These are phyloP conservation scores for Ogataea minuta DNA, from an alignment of 805 yeast species.

Conservation along the genomic window DNA sequence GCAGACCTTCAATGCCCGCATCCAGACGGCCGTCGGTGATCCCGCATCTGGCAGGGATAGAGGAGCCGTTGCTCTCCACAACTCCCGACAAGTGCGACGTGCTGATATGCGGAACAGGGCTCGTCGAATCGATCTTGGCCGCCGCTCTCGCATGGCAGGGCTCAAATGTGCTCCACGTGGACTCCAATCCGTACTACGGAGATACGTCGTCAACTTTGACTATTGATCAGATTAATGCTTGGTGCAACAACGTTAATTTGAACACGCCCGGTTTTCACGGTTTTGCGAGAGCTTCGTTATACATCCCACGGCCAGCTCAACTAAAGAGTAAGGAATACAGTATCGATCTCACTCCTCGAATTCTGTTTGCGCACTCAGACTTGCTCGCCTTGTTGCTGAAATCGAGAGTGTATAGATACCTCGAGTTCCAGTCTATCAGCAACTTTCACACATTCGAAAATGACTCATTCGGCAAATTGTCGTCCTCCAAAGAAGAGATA, in stretches of 20 bases:
- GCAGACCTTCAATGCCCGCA: conserved; percentile 32
- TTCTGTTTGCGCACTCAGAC: conserved; percentile 89
- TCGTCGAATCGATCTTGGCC: conserved; percentile 82
- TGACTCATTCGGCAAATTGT: conserved; percentile 82
- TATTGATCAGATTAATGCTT: conserved; percentile 76
- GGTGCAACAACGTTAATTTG: conserved; percentile 73
- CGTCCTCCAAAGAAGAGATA: conserved; percentile 87
- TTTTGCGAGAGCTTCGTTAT: conserved; percentile 64
- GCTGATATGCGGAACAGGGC: conserved; percentile 88
- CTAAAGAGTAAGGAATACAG: conserved; percentile 75
- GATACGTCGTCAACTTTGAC: conserved; percentile 84
- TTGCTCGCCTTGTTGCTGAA: conserved; percentile 73
- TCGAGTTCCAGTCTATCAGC: conserved; percentile 87
- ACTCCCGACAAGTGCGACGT: conserved; percentile 82
- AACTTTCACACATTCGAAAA: conserved; percentile 93
- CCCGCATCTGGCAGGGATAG: conserved; percentile 76
- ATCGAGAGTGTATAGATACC: conserved; percentile 83
- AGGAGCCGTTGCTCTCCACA: conserved; percentile 61
- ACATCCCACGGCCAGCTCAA: conserved; percentile 64
- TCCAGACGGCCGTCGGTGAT: conserved; percentile 41
- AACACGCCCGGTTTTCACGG: conserved; percentile 35
- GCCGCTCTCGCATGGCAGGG: conserved; percentile 98
- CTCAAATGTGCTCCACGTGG: conserved; percentile 89
- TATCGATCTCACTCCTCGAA: conserved; percentile 81
- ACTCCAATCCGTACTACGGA: conserved; percentile 81